Percentiles rank a stretch among this genome's conserved stretches.
These are phyloP conservation scores for Brassica nigra DNA, from an alignment of 345 rosid species.

Conservation along the genomic window DNA sequence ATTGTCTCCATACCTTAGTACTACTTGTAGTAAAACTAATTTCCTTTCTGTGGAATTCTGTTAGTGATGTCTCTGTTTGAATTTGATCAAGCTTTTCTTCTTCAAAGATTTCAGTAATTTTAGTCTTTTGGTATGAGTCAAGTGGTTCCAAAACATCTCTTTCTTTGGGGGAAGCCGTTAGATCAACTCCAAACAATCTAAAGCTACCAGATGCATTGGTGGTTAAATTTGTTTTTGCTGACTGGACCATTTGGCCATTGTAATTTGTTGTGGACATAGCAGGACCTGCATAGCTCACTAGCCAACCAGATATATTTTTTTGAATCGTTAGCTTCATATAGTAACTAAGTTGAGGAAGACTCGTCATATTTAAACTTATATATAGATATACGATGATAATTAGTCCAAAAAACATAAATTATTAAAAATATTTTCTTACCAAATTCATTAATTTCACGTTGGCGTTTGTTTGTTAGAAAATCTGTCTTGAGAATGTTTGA, in stretches of 20 bases:
- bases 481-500: too few relatives aligned
- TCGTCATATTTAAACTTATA: background rate
- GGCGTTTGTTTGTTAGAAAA: background rate
- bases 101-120: slow-evolving; percentile 21
- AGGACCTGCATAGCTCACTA: background rate
- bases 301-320: background rate
- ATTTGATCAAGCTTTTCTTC: slow-evolving; percentile 32
- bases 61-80: slow-evolving; percentile 10
- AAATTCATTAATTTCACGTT: background rate
- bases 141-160: background rate
- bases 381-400: background rate
- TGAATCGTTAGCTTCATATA: background rate
- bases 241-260: background rate
- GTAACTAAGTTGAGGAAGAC: too few relatives aligned
- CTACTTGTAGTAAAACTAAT: slow-evolving; percentile 47
- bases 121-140: slow-evolving; percentile 27
- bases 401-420: background rate
- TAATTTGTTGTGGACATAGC: background rate
- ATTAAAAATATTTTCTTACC: background rate
- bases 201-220: slow-evolving; percentile 33
- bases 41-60: slow-evolving; percentile 42
- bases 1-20: slow-evolving; percentile 48
- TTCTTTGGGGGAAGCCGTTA: slow-evolving; percentile 11
- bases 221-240: slow-evolving; percentile 12
- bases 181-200: slow-evolving; percentile 57